phyloP scores from a whole-genome alignment of 192 early-diverging fungal genomes.

The Piromyces finnis region DNA sequence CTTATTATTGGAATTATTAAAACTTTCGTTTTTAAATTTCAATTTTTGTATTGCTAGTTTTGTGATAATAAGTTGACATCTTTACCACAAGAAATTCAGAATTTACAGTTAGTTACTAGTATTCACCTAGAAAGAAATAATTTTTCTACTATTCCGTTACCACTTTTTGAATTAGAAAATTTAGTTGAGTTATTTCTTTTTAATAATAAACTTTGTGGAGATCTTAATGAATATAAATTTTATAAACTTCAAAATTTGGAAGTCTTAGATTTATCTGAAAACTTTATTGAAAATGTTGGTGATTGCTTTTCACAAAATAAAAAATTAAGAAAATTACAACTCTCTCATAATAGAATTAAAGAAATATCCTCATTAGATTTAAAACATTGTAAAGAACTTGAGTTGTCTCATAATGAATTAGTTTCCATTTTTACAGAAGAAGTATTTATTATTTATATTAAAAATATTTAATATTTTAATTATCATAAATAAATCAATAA shows the following conservation, averaged over 20 bases:
- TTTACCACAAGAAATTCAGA: background rate
- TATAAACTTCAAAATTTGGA: background rate
- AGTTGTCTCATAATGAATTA: background rate
- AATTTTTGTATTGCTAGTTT: background rate
- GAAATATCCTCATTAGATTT: background rate
- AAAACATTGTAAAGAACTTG: background rate
- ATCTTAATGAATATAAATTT: background rate
- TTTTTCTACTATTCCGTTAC: background rate
- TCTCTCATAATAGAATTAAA: background rate
- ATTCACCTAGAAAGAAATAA: background rate
- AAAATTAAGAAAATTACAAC: background rate
- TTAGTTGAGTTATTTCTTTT: background rate
- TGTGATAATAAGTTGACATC: background rate
- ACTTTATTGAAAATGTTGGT: background rate
- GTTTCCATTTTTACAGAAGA: background rate
- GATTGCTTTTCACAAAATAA: background rate
- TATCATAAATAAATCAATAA: too few species aligned
- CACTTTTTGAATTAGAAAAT: background rate
- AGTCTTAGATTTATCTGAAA: background rate
- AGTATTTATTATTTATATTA: background rate
- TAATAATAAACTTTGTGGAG: background rate
- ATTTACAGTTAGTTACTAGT: background rate
- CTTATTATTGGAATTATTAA: too few species aligned
- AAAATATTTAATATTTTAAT: too few species aligned
- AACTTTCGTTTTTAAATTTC: background rate